Base-by-base conservation (phyloP, 805 yeast genomes). In the Scheffersomyces lignosus region DNA sequence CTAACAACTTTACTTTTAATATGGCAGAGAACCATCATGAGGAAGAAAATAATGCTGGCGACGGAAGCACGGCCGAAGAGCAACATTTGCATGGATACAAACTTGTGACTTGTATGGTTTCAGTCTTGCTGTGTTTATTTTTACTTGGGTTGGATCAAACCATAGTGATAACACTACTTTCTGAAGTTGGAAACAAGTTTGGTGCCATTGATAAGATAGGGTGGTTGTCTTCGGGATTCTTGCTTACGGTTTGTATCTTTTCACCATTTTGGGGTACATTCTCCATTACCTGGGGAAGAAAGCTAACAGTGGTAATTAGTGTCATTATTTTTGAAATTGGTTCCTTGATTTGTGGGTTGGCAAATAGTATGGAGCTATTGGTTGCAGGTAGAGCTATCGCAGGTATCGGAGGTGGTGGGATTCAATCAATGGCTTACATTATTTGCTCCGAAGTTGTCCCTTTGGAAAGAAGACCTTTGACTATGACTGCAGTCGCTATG, bases 351-450 rank as follows among this genome's bases (percentile, higher is more conserved):
- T 63, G 75, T 35, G 89, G 83, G 1, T 44, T 75, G 4, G 60
- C 87, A 1, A 54, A 50, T 15, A 64, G 67, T 18, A 80, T 83
- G 78, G 62, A 70, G 34, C 72, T 75, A 68, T 55, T 84, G 25
- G 80, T 84, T 41, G 87, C 80, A 3, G 90, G 87, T 0, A 70
- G 95, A 48, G 81, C 78, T 4, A 60, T 84, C 15, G 78, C 79
- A 34, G 93, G 93, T 31, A 51, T 78, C 27, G 91, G 90, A 9
- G 87, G 81, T 7, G 82, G 85, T 18, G 84, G 83, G 18, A 71
- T 81, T 29, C 80, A 77, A 47, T 66, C 80, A 1, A 59, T 78
- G 52, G 73, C 71, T 3, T 68, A 73, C 43, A 73, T 82, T 15
- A 74, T 83, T 17, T 60, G 74, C 3, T 69, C 84, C 3, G 87